Evolutionary conservation across 176 grass and related monocot genomes (phyloP), one percentile per base, ranked within the genome.

Genomic region (Oryza meridionalis): DNA sequence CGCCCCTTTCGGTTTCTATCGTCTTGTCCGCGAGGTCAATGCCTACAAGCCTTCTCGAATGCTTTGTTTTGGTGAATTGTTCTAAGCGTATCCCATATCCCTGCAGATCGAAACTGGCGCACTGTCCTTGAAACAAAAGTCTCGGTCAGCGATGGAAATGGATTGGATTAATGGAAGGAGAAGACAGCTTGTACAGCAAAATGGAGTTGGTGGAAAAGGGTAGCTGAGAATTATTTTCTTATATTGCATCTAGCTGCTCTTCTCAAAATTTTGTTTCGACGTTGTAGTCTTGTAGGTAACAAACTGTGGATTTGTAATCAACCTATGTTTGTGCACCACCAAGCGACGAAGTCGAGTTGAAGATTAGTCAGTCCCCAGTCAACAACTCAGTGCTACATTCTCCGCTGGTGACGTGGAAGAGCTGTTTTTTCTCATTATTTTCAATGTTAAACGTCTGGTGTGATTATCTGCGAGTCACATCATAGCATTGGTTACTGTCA

Each of bases 401-500:
- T 55, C 51, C 1, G 2, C 3, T 55, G 42, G 79, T 27, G 2
- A n/a, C 32, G 22, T 62, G 50, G 86, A 77, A 31, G 17, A 5
- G 2, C 13, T 70, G 65, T 5, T 82, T 73, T 29, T 47, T 19
- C 8, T 1, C 78, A 37, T 46, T 44, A 45, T 44, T 80, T 31
- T 29, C 15, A 37, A 37, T 31, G 61, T 25, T 50, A 61, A 31
- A 26, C 27, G 35, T 17, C 11, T 72, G 24, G 27, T 76, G 5
- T 3, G 2, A 26, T 44, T 43, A 16, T 25, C 51, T 33, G 8
- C 7, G 11, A 76, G 49, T 62, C 27, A 17, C 79, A 43, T 29
- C 32, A 0, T 17, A 88, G n/a, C 73, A 77, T 31, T 72, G 67
- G 77, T 74, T 78, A 21, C 3, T 31, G 24, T 16, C 53, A 22